Percentiles rank a stretch among this genome's conserved stretches.
These are phyloP conservation scores for Saposhnikovia divaricata DNA, from an alignment of 129 eudicot species.

Conservation along the genomic window DNA sequence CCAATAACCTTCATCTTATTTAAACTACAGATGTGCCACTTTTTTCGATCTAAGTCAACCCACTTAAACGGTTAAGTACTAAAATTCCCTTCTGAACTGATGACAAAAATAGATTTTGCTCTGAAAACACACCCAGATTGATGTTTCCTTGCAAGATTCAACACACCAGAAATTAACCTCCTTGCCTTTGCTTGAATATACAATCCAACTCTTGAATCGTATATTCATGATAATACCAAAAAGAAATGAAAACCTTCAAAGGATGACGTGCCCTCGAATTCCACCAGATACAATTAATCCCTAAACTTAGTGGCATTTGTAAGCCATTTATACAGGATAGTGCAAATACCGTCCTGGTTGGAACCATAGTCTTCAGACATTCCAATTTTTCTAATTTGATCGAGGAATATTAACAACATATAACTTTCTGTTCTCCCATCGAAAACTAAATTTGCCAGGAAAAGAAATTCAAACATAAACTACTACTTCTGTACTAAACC, in stretches of 20 bases:
- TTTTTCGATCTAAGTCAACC: not conserved
- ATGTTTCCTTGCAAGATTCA: not conserved
- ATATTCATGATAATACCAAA: not conserved
- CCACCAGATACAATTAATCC: not conserved
- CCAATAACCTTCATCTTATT: not conserved
- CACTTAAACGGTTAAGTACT: not conserved
- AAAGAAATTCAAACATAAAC: not conserved
- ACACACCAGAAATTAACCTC: not conserved
- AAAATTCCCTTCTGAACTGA: conserved; percentile 1
- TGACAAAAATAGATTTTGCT: not conserved
- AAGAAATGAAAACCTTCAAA: not conserved
- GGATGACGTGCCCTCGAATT: not conserved
- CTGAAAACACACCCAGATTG: not conserved
- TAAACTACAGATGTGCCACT: not conserved
- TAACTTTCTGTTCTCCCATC: not conserved
- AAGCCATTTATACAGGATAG: not conserved
- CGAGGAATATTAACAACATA: not conserved
- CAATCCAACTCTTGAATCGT: not conserved
- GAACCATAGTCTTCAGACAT: not conserved
- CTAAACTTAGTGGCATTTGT: not conserved
- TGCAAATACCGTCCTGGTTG: not conserved
- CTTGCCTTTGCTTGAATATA: not conserved
- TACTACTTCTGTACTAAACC: not conserved
- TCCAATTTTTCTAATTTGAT: not conserved
- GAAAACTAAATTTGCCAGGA: not conserved